Percentiles rank a stretch among this genome's conserved stretches.
These are phyloP conservation scores for Pleurotus ostreatus DNA, from an alignment of 768 basidiomycete species.

Conservation along the genomic window DNA sequence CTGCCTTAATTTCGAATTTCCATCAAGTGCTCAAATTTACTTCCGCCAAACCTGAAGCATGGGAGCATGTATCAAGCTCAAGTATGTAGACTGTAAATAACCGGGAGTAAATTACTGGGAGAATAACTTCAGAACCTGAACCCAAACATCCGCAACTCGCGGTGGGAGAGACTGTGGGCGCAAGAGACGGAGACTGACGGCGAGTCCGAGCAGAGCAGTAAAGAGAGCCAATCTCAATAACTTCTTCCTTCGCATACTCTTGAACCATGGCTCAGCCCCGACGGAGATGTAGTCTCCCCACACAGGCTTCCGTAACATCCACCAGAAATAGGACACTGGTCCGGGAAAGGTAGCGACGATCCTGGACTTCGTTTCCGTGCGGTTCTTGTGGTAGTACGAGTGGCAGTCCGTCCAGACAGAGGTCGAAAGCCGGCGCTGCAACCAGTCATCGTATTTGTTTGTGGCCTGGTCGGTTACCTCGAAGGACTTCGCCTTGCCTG, in stretches of 20 bases:
- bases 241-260: conserved; percentile 20
- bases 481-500: conserved; percentile 44
- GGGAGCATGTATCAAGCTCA: not conserved
- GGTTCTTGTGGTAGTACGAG: conserved; percentile 46
- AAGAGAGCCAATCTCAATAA: conserved; percentile 19
- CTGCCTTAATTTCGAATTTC: too few relatives aligned
- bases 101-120: not conserved
- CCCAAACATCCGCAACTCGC: not conserved
- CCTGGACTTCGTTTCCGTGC: conserved; percentile 31
- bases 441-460: conserved; percentile 46
- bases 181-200: conserved; percentile 16
- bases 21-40: too few relatives aligned
- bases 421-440: conserved; percentile 40
- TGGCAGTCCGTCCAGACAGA: conserved; percentile 53
- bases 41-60: not conserved
- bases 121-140: not conserved
- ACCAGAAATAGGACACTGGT: conserved; percentile 47
- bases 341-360: conserved; percentile 53
- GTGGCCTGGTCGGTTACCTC: conserved; percentile 44
- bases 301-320: conserved; percentile 36
- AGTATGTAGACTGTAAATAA: not conserved
- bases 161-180: not conserved
- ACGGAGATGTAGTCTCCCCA: conserved; percentile 42
- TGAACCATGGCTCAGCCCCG: conserved; percentile 35
- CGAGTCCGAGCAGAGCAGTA: conserved; percentile 18